Evolutionary conservation across 768 basidiomycete genomes (phyloP).

Genomic region (Russula earlei): DNA sequence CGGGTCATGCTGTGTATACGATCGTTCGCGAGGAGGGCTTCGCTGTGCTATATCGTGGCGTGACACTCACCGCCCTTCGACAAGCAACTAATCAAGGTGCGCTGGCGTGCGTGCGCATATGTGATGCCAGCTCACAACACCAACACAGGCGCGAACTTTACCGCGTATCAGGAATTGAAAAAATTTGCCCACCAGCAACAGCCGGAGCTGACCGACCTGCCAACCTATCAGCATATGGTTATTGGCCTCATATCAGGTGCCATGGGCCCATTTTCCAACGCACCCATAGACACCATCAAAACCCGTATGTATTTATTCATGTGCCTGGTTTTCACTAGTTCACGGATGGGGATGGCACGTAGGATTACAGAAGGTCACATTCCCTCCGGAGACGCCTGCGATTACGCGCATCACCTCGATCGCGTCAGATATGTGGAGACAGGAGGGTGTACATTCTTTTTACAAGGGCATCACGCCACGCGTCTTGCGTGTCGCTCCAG

Average conservation of each 20-base stretch:
- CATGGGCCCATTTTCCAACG: slow-evolving; percentile 97
- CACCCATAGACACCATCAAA: slow-evolving; percentile 91
- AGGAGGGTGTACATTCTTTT: slow-evolving; percentile 83
- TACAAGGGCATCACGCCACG: slow-evolving; percentile 99
- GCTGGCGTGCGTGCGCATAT: not conserved
- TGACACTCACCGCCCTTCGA: slow-evolving; percentile 83
- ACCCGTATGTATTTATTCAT: slow-evolving; percentile 52
- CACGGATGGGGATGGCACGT: slow-evolving; percentile 7
- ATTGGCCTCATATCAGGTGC: slow-evolving; percentile 95
- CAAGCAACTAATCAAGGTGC: slow-evolving; percentile 97
- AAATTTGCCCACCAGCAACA: slow-evolving; percentile 68
- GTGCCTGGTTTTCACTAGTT: not conserved
- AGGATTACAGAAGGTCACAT: slow-evolving; percentile 82
- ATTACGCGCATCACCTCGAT: slow-evolving; percentile 73
- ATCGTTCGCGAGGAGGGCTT: slow-evolving; percentile 91
- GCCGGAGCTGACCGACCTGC: slow-evolving; percentile 69
- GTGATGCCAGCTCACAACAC: not conserved
- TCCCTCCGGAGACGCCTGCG: slow-evolving; percentile 63
- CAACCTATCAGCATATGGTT: slow-evolving; percentile 91
- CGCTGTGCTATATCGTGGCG: slow-evolving; percentile 80
- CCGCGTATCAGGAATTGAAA: slow-evolving; percentile 96
- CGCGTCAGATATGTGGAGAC: slow-evolving; percentile 85
- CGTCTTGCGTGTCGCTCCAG: slow-evolving; percentile 92
- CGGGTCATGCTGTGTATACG: slow-evolving; percentile 91
- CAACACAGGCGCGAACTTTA: slow-evolving; percentile 85